Evolutionary conservation across 768 basidiomycete species (phyloP).

Genomic region (Ramaria sp.): DNA sequence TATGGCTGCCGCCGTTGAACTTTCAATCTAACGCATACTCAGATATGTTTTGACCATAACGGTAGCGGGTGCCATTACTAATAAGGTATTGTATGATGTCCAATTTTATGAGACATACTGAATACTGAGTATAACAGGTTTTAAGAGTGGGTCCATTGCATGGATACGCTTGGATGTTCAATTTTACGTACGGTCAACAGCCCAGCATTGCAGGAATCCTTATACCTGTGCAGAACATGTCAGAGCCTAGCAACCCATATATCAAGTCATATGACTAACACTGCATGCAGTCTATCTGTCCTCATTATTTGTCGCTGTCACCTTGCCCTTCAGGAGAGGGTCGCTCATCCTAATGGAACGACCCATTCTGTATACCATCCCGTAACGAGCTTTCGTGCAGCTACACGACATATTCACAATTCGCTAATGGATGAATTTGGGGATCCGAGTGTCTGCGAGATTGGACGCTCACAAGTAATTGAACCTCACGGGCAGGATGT

Average conservation of each 20-base stretch:
- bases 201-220: background rate
- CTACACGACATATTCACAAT: background rate
- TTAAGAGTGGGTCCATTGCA: background rate
- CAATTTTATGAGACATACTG: background rate
- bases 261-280: background rate
- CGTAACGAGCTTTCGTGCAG: background rate
- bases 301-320: background rate
- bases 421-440: background rate
- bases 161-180: background rate
- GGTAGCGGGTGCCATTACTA: background rate
- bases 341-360: background rate
- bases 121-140: background rate
- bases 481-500: too few species aligned
- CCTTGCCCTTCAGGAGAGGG: background rate
- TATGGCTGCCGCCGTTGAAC: background rate
- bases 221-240: background rate
- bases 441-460: background rate
- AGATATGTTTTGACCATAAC: background rate
- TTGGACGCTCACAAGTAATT: too few species aligned
- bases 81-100: background rate
- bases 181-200: background rate
- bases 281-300: background rate
- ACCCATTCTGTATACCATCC: background rate
- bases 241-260: background rate
- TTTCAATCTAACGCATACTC: background rate